Evolutionary conservation across 2,329 filamentous ascomycete species (phyloP).

Genomic region (Aspergillus floridensis): DNA sequence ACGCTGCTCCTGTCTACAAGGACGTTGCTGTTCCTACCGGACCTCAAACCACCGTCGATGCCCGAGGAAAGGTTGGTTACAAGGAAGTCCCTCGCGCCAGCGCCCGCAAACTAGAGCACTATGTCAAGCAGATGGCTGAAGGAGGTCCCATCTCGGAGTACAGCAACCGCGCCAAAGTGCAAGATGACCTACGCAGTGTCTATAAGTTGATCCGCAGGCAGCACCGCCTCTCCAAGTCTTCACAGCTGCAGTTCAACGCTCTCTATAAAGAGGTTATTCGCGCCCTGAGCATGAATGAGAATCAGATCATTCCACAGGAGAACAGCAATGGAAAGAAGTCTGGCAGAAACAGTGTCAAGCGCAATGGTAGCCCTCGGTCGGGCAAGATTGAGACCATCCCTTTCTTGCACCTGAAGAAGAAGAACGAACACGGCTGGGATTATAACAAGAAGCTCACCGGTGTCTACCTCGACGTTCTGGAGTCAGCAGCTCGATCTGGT

Average conservation of each 20-base stretch:
- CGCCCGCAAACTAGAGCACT: slow-evolving; percentile 95
- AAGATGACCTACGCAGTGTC: slow-evolving; percentile 89
- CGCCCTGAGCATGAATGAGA: slow-evolving; percentile 95
- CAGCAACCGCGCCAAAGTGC: slow-evolving; percentile 95
- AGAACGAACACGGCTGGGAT: slow-evolving; percentile 94
- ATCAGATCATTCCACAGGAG: slow-evolving; percentile 90
- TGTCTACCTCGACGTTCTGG: slow-evolving; percentile 85
- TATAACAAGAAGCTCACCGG: slow-evolving; percentile 99
- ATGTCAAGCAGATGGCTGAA: slow-evolving; percentile 97
- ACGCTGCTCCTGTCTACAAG: slow-evolving; percentile 85
- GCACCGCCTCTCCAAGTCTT: slow-evolving; percentile 94
- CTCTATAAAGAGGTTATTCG: slow-evolving; percentile 93
- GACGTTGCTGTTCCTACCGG: slow-evolving; percentile 91
- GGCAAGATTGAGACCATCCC: slow-evolving; percentile 97
- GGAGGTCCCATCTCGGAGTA: slow-evolving; percentile 98
- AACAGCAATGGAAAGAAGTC: slow-evolving; percentile 62
- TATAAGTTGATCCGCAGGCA: slow-evolving; percentile 99
- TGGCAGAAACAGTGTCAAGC: slow-evolving; percentile 49
- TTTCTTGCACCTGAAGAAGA: slow-evolving; percentile 96
- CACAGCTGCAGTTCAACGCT: slow-evolving; percentile 92
- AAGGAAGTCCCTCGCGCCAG: slow-evolving; percentile 81
- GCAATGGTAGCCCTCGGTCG: slow-evolving; percentile 60
- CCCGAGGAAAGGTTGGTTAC: slow-evolving; percentile 88
- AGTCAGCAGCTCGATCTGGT: slow-evolving; percentile 81
- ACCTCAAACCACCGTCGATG: slow-evolving; percentile 87